Evolutionary conservation across 2,329 filamentous ascomycete genomes (phyloP), one percentile per base, ranked within the genome.

Genomic region (Fonsecaea erecta): DNA sequence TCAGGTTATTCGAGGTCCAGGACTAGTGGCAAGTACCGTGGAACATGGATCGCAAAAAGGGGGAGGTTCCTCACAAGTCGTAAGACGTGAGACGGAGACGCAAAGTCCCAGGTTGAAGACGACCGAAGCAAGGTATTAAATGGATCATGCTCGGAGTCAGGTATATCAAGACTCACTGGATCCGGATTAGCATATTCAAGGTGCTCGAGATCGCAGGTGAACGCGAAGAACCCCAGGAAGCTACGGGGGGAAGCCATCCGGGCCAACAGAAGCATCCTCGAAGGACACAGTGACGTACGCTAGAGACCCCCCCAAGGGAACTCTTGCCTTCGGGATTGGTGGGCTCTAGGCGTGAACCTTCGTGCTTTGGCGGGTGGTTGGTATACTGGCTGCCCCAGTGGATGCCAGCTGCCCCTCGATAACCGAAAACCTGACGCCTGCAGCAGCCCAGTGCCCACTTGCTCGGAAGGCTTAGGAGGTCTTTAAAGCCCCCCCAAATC

Each of bases 11-110:
- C 16, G 26, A 18, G 21, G 32, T 9, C 26, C 16, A 56, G 46
- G 37, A 53, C 57, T 60, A 60, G 54, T 63, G 64, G 61, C 64
- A 64, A 61, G 57, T 67, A 63, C 61, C 64, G 64, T 53, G 18
- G 54, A 16, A 59, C 56, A 35, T n/a, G 43, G 8, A 12, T 16
- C 43, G 14, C 24, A 24, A 48, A 24, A 24, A 16, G 43, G 43
- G 43, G 9, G 18, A 12, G 5, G 18, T 6, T 24, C 43, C 18
- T 48, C 6, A 12, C 7, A 48, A 26, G 12, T 14, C 5, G 43
- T 24, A 48, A 48, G 43, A 24, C 6, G 43, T 21, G 43, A 48
- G 43, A 18, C 43, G 43, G 8, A 48, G 24, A 24, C 21, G 18
- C 18, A 48, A 40, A 8, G 37, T 40, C 37, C 37, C 37, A n/a